Conservation (phyloP, 148 eudicot species). For the Nyssa sinensis region DNA sequence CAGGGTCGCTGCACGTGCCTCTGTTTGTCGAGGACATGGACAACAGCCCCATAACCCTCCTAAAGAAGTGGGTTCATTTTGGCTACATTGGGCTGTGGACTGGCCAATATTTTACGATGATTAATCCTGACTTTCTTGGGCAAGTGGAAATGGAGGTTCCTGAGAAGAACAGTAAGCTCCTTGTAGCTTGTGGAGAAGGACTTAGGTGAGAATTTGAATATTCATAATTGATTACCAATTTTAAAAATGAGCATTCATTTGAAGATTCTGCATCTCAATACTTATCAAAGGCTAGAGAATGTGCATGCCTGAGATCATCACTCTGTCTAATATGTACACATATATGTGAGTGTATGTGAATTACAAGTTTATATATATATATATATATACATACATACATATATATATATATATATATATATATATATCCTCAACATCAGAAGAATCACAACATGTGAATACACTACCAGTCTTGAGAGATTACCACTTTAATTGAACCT, state of each 20-base stretch:
- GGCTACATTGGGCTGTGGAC: constrained; percentile 98
- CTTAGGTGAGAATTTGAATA: constrained; percentile 44
- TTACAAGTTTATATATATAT: too few relatives aligned
- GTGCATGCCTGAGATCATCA: too few relatives aligned
- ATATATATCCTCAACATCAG: too few relatives aligned
- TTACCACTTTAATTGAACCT: too few relatives aligned
- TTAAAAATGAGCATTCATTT: too few relatives aligned
- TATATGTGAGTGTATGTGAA: too few relatives aligned
- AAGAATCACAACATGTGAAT: too few relatives aligned
- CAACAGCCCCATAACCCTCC: constrained; percentile 52
- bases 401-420: too few relatives aligned
- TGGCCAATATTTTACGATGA: constrained; percentile 78
- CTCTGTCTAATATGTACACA: too few relatives aligned
- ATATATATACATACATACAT: too few relatives aligned
- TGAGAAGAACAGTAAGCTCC: constrained; percentile 59
- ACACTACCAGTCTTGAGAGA: too few relatives aligned
- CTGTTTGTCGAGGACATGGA: constrained; percentile 70
- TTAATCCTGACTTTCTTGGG: constrained; percentile 58
- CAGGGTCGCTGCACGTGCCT: constrained; percentile 78
- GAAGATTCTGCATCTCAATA: background rate
- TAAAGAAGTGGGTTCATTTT: constrained; percentile 94
- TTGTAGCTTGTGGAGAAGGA: constrained; percentile 95
- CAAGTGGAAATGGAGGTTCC: constrained; percentile 58
- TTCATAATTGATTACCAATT: too few relatives aligned
- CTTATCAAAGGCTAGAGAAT: background rate